These are phyloP conservation scores for Hondaea fermentalgiana DNA, from an alignment of 108 stramenopile genomes.

Conservation along the genomic window DNA sequence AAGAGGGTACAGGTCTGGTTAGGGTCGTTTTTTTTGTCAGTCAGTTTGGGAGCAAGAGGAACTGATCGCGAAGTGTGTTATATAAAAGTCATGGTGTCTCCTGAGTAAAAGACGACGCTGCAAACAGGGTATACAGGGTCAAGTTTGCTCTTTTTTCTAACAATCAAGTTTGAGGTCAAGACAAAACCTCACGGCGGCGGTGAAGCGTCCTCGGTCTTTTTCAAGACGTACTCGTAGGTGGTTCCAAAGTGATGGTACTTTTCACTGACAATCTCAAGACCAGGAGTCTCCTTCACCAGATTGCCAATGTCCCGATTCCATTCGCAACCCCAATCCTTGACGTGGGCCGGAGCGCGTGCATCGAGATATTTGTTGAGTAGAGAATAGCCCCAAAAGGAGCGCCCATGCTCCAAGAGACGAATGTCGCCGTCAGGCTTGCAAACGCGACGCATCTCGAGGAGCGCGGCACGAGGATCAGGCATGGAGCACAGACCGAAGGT, in stretches of 20 bases:
- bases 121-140: no score
- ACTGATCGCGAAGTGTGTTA: no score
- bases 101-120: no score
- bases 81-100: no score
- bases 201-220: not conserved
- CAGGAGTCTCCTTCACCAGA: slow-evolving; percentile 49
- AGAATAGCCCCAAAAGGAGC: not conserved
- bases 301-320: slow-evolving; percentile 75
- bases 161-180: no score
- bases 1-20: no score
- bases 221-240: slow-evolving; percentile 34
- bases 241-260: slow-evolving; percentile 77
- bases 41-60: no score
- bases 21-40: no score
- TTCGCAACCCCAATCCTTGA: slow-evolving; percentile 73
- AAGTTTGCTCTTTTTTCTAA: no score
- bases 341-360: slow-evolving; percentile 59
- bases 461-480: slow-evolving; percentile 68
- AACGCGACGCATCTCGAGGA: slow-evolving; percentile 70
- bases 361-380: slow-evolving; percentile 41
- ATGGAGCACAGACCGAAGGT: slow-evolving; percentile 83
- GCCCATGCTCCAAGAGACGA: slow-evolving; percentile 34
- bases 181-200: no score
- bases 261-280: slow-evolving; percentile 50
- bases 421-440: slow-evolving; percentile 68